These are phyloP conservation scores for Neopestalotiopsis clavispora DNA, from an alignment of 2,329 filamentous ascomycete genomes.

Conservation along the genomic window DNA sequence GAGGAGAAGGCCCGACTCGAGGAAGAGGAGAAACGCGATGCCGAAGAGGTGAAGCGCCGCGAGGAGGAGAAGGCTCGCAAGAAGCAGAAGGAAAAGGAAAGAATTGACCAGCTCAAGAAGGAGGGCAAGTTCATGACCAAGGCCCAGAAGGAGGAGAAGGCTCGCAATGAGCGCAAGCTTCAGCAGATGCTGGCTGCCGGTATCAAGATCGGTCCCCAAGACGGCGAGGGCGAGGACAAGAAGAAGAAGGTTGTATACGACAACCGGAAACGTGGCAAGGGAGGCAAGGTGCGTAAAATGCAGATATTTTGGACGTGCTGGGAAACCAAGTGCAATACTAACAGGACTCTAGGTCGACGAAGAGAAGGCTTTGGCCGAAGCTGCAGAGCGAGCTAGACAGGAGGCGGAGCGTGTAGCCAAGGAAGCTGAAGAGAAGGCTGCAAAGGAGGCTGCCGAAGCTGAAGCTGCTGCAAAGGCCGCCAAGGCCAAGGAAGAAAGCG, in stretches of 20 bases:
- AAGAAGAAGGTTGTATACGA: constrained; percentile 83
- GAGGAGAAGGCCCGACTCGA: constrained; percentile 70
- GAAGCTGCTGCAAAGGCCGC: constrained; percentile 59
- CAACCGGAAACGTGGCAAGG: constrained; percentile 73
- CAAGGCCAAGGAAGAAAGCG: constrained; percentile 60
- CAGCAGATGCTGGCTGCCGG: constrained; percentile 85
- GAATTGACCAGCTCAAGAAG: constrained; percentile 84
- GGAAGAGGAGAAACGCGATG: constrained; percentile 67
- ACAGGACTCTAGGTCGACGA: constrained; percentile 65
- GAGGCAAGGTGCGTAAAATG: constrained; percentile 54
- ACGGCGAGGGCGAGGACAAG: constrained; percentile 56
- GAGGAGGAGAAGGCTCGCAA: constrained; percentile 78
- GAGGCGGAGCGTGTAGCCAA: constrained; percentile 72
- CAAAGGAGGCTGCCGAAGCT: constrained; percentile 59
- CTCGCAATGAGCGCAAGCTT: constrained; percentile 76
- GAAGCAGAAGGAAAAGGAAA: constrained; percentile 88
- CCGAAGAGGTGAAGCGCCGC: constrained; percentile 70
- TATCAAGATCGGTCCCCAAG: constrained; percentile 70
- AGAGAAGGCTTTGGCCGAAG: constrained; percentile 78
- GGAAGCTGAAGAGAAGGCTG: constrained; percentile 65
- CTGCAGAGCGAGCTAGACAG: constrained; percentile 70
- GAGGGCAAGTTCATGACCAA: constrained; percentile 88
- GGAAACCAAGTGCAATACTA: constrained; percentile 14
- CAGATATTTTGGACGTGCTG: neutral
- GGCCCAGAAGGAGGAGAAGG: constrained; percentile 83